Conservation (phyloP, 169 alveolate genomes). For the Plasmodium knowlesi region DNA sequence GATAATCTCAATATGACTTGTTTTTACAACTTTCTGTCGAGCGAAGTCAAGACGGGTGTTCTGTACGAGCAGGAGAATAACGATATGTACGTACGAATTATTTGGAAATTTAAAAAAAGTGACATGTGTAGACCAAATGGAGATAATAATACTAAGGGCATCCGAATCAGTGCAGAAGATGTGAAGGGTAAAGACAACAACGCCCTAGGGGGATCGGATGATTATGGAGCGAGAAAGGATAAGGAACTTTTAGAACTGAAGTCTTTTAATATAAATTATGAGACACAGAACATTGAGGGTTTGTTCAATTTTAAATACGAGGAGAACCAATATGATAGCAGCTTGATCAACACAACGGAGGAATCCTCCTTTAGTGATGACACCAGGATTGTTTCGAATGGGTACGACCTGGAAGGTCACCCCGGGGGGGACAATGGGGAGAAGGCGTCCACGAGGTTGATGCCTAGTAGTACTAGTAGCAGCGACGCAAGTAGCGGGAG, state of each 20-base stretch:
- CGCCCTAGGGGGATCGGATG: constrained; percentile 2
- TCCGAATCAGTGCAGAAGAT: constrained; percentile 2
- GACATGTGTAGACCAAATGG: neutral
- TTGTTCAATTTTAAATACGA: constrained; percentile 73
- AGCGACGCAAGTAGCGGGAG: neutral
- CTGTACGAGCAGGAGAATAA: constrained; percentile 73
- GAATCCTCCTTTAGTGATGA: constrained; percentile 53
- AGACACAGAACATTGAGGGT: constrained; percentile 72
- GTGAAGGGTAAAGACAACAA: neutral
- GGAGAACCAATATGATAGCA: constrained; percentile 75
- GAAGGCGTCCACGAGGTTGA: neutral
- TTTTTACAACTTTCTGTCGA: constrained; percentile 39
- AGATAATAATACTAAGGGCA: neutral
- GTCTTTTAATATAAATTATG: constrained; percentile 70
- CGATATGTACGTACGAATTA: constrained; percentile 34
- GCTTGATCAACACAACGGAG: constrained; percentile 34
- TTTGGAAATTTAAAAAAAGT: constrained; percentile 60
- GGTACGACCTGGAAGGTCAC: neutral
- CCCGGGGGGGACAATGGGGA: neutral
- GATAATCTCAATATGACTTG: constrained; percentile 1
- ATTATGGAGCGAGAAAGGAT: neutral
- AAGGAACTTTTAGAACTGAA: constrained; percentile 21
- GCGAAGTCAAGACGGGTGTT: constrained; percentile 57
- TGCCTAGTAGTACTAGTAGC: neutral
- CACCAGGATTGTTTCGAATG: constrained; percentile 5